These are phyloP conservation scores for Eragrostis nindensis DNA, from an alignment of 176 grass and related monocot species.

Conservation along the genomic window DNA sequence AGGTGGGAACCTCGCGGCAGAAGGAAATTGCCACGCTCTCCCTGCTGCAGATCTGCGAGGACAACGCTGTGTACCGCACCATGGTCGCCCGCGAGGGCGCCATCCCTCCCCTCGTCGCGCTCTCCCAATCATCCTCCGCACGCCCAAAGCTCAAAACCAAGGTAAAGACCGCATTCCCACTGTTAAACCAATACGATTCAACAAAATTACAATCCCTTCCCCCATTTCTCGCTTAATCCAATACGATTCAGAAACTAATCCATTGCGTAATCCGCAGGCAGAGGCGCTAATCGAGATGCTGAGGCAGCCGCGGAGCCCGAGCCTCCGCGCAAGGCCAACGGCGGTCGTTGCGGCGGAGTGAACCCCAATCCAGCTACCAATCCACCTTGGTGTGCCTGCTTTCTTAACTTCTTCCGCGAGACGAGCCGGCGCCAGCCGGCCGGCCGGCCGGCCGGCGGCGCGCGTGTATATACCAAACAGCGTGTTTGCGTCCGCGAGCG, in stretches of 20 bases:
- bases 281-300: constrained; percentile 77
- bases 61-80: constrained; percentile 60
- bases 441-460: constrained; percentile 7
- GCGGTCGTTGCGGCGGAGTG: constrained; percentile 55
- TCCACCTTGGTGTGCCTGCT: constrained; percentile 15
- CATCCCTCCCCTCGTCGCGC: constrained; percentile 88
- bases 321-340: constrained; percentile 43
- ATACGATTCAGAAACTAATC: constrained; percentile 9
- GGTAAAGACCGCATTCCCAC: constrained; percentile 34
- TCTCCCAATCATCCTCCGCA: constrained; percentile 72
- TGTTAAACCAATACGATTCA: neutral
- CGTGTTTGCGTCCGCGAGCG: constrained; percentile 65
- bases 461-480: constrained; percentile 51
- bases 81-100: constrained; percentile 93
- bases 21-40: constrained; percentile 77
- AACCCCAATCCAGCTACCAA: neutral
- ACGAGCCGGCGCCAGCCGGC: constrained; percentile 26
- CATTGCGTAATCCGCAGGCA: constrained; percentile 51
- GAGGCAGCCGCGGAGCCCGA: constrained; percentile 62
- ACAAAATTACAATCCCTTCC: neutral
- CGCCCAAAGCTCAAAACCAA: constrained; percentile 71
- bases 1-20: constrained; percentile 63
- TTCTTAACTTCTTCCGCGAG: constrained; percentile 25
- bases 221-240: neutral
- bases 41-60: constrained; percentile 91